Evolutionary conservation across 78 protist species (phyloP), one percentile per base, ranked within the genome.

Genomic region (Dictyostelium intermedium): DNA sequence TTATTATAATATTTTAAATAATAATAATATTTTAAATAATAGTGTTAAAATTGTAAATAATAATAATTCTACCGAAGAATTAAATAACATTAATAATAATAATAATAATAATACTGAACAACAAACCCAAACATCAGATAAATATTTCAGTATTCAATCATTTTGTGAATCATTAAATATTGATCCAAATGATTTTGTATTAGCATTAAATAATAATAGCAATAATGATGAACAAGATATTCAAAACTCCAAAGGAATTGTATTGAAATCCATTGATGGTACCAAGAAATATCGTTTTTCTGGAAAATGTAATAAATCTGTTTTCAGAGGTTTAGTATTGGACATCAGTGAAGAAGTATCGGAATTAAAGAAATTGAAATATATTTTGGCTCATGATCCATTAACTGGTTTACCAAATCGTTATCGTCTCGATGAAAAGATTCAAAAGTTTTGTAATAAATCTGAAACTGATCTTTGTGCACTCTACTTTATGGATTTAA

Each of bases 371-470:
- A 79, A 79, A 20, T 53, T 87, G 25, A 87, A 87, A 47, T 43
- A 87, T 5, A 87, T 66, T 25, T 41, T 79, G 25, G 47, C 93
- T 37, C 85, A 79, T 39, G 93, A 87, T 45, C 72, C 84, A 60
- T 50, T 87, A 25, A 87, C 93, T 63, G 93, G 93, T n/a, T 47
- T 87, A 8, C 83, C 63, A 61, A 87, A 87, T 79, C 76, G 93
- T 41, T 79, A 87, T 23, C 85, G 45, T 41, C 50, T 87, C 20
- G 70, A 87, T 39, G 43, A 87, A 18, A 87, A 79, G 70, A 87
- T 87, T 79, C 77, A 87, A 79, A 87, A 87, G 80, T 87, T 87
- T 45, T 87, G 93, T 32, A 37, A 72, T 10, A 61, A 61, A 76
- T 73, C 83, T 9, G 60, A 69, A 14, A 45, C 93, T 37, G 93